Base-by-base conservation (phyloP, 1,284 basidiomycete genomes). In the Polyporus tsugae region DNA sequence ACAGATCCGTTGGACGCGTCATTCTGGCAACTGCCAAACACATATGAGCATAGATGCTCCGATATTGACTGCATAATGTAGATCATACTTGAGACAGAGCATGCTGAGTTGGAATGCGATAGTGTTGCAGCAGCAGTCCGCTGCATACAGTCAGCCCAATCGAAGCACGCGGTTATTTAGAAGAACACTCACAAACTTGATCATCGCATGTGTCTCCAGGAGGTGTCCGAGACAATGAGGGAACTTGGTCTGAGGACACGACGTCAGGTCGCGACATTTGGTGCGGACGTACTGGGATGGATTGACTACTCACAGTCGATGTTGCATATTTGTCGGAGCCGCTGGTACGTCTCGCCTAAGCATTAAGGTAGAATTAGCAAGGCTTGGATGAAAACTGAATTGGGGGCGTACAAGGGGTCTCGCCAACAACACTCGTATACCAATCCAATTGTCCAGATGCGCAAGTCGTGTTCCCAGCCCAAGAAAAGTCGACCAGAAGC, bases 391-490 rank as follows among this genome's bases (percentile, higher is more conserved):
- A 22, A 2, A 38, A 15, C 13, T 11, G 1, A 25, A 62, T 0
- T 6, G n/a, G 19, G 15, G 2, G n/a, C 65, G 59, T 25, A 70
- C 71, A 72, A 33, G 72, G 72, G 4, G 70, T 65, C 39, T 73
- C 72, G 13, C 72, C 72, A 1, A 73, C 70, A 17, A 69, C 66
- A 10, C 62, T 65, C 11, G 70, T 66, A 41, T 73, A 73, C 72
- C 72, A 73, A 22, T 73, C 72, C 39, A 73, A 44, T 46, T 70
- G 69, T 2, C 36, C 22, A 22, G 66, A 67, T 15, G 67, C 68
- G 62, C 72, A 73, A n/a, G 71, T 69, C 2, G 70, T 71, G 42
- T 68, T 70, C 2, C 71, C 71, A 7, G 71, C 55, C 22, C 22
- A 52, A 52, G 22, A 52, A 29, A 52, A 25, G 46, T 52, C 46